A percentile compares a stretch with the other conserved stretches of the same genome.
These are phyloP conservation scores for Penicillium steckii DNA, from an alignment of 495 filamentous ascomycete species.

Conservation along the genomic window DNA sequence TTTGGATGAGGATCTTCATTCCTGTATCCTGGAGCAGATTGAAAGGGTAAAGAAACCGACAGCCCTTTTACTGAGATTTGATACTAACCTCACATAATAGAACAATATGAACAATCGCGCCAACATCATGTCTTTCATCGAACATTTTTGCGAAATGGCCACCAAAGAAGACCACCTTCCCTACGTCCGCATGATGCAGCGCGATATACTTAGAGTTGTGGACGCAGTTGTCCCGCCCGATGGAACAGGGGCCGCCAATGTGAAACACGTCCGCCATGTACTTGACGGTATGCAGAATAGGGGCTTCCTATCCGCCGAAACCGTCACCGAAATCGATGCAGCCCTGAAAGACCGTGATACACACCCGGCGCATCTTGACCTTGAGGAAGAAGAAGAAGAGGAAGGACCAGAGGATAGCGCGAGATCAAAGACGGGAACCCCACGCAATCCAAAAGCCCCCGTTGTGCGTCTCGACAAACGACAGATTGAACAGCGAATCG, in stretches of 20 bases:
- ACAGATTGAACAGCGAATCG: conserved; percentile 91
- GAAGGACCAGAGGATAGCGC: conserved; percentile 24
- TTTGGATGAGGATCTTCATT: conserved; percentile 94
- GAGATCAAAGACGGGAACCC: conserved; percentile 30
- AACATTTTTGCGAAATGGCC: conserved; percentile 87
- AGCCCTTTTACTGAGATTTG: not conserved
- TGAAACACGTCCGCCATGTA: conserved; percentile 85
- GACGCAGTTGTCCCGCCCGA: conserved; percentile 81
- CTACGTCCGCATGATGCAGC: conserved; percentile 90
- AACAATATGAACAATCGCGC: conserved; percentile 95
- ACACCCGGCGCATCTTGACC: conserved; percentile 38
- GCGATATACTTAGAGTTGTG: conserved; percentile 85
- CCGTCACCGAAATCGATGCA: conserved; percentile 74
- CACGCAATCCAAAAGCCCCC: conserved; percentile 30
- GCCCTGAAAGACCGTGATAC: conserved; percentile 73
- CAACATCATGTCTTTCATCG: conserved; percentile 99
- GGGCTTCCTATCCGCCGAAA: conserved; percentile 61
- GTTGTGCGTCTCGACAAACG: conserved; percentile 69
- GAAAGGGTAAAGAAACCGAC: conserved; percentile 58
- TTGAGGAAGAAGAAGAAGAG: conserved; percentile 38
- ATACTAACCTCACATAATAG: conserved; percentile 33
- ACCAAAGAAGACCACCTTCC: conserved; percentile 68
- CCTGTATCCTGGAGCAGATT: conserved; percentile 93
- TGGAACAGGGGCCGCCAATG: conserved; percentile 87
- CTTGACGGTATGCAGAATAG: conserved; percentile 68